Conservation (phyloP, 2,329 filamentous ascomycete species). For the Pseudocercospora ulei region DNA sequence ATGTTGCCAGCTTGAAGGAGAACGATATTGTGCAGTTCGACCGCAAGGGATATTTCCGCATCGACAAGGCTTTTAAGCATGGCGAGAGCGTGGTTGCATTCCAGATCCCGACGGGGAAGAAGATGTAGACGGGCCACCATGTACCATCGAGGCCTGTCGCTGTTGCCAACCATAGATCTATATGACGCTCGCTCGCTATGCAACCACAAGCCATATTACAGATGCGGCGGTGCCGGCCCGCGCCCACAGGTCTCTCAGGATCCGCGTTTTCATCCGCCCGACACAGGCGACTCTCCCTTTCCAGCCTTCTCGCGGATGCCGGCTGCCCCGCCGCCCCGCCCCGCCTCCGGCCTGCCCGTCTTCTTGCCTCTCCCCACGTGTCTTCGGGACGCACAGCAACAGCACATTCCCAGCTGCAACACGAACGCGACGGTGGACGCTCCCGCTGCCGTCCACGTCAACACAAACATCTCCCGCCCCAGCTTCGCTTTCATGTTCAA, state of each 20-base stretch:
- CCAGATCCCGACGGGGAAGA: constrained; percentile 59
- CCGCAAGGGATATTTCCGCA: constrained; percentile 80
- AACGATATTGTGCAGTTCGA: constrained; percentile 94
- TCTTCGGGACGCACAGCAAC: constrained; percentile 56
- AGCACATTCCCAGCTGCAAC: constrained; percentile 66
- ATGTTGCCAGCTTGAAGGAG: constrained; percentile 65
- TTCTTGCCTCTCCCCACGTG: constrained; percentile 45
- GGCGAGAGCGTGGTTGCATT: constrained; percentile 56
- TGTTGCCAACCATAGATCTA: not conserved
- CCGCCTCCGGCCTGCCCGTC: constrained; percentile 33
- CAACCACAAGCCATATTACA: not conserved
- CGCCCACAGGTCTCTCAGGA: not conserved
- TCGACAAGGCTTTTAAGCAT: constrained; percentile 56
- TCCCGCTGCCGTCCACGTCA: constrained; percentile 75
- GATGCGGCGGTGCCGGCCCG: not conserved
- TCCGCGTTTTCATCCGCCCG: constrained; percentile 14
- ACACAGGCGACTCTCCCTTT: constrained; percentile 16
- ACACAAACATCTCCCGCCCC: constrained; percentile 65
- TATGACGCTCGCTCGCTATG: constrained; percentile 7
- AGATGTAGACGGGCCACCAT: constrained; percentile 25
- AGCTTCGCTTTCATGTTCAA: constrained; percentile 55
- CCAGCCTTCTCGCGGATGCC: constrained; percentile 16
- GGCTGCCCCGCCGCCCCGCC: constrained; percentile 13
- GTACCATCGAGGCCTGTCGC: not conserved
- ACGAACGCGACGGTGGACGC: constrained; percentile 58